These are phyloP conservation scores for Purpureocillium lavendulum DNA, from an alignment of 2,329 filamentous ascomycete species.

Conservation along the genomic window DNA sequence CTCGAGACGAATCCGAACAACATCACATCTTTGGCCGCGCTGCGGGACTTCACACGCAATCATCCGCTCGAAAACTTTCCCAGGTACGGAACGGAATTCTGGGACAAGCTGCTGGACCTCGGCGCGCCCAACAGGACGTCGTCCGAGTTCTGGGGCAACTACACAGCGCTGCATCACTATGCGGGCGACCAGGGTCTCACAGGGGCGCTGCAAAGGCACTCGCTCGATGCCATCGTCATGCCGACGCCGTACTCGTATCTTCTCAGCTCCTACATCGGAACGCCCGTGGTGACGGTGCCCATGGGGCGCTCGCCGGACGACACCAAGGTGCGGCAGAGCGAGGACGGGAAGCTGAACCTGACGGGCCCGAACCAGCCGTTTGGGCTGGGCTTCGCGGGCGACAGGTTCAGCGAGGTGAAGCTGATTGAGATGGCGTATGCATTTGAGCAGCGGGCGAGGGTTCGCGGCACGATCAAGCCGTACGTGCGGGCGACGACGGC, in stretches of 20 bases:
- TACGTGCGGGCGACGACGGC: conserved; percentile 21
- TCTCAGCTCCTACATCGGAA: conserved; percentile 47
- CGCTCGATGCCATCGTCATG: conserved; percentile 53
- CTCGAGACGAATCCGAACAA: conserved; percentile 50
- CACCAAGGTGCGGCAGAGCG: conserved; percentile 34
- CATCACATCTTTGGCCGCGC: conserved; percentile 40
- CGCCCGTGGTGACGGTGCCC: conserved; percentile 55
- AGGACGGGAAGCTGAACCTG: conserved; percentile 40
- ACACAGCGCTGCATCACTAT: conserved; percentile 40
- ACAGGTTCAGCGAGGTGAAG: conserved; percentile 50
- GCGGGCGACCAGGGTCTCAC: conserved; percentile 50
- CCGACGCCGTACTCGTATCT: conserved; percentile 41
- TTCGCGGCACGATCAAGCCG: conserved; percentile 17
- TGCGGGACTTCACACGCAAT: conserved; percentile 46
- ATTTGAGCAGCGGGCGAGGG: conserved; percentile 51
- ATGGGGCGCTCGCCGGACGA: conserved; percentile 48
- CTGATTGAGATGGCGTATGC: conserved; percentile 60
- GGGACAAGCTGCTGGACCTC: conserved; percentile 44
- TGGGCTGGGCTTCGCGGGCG: conserved; percentile 55
- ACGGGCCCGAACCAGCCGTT: conserved; percentile 48
- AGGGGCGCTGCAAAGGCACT: conserved; percentile 46
- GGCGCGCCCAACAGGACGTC: conserved; percentile 45
- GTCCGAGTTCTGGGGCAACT: conserved; percentile 50
- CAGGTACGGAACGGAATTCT: conserved; percentile 43
- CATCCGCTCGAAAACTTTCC: conserved; percentile 48